Evolutionary conservation across 2,329 filamentous ascomycete genomes (phyloP), one percentile per base, ranked within the genome.

Genomic region (Domatiomyces globalis): DNA sequence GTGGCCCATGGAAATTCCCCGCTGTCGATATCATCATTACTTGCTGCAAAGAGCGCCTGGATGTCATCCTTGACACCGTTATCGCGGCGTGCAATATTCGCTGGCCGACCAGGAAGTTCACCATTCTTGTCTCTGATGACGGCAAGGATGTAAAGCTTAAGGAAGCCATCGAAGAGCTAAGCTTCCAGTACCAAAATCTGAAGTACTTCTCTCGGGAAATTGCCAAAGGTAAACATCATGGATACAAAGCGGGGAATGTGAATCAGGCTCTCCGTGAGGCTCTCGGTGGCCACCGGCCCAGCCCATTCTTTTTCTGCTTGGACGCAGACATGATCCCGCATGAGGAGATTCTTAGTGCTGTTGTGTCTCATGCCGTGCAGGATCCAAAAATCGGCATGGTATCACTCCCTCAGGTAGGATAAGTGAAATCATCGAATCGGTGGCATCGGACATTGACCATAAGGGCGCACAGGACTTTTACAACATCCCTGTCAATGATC

Each of bases 261-360:
- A 82, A 81, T 63, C 74, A 77, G 50, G 79, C 75, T 33, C 63
- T 78, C 12, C 71, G 76, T 10, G 45, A 54, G 18, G 44, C 46
- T 12, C 58, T 64, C 10, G 65, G 79, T 15, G 72, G 73, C 1
- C 75, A 74, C 15, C 77, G 76, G 12, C 68, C 74, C 9, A 69
- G 70, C 45, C 69, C 76, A 57, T 81, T 71, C 62, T 74, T 82
- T 61, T 79, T 78, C n/a, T 76, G 76, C 42, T 67, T 84, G 33
- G 80, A 84, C 61, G 80, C 79, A 18, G 80, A 84, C 61, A 83
- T 84, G 80, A 66, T 70, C 17, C 64, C 68, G 1, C 54, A 62
- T 42, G 58, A 61, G 0, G 57, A 65, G 2, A 68, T 67, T 47
- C 61, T 70, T 5, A 63, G 67, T 6, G 63, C 63, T 2, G 63